phyloP scores from a whole-genome alignment of 2,329 filamentous ascomycete genomes.

The Myriangium duriaei region DNA sequence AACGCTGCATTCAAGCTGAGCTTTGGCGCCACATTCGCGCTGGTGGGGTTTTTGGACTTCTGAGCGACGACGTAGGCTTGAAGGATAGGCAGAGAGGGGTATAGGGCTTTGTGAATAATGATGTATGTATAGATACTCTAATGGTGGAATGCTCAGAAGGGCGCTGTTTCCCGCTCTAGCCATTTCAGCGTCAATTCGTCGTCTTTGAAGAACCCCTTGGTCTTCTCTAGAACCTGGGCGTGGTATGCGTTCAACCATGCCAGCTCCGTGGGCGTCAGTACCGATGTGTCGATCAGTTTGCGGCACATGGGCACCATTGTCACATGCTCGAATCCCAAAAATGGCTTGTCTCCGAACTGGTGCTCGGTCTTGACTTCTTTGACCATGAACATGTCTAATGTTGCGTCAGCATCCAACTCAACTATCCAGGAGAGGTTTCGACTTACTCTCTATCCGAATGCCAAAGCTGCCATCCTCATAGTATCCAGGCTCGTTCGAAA shows the following conservation, averaged over 20 bases:
- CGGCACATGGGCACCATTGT: slow-evolving; percentile 93
- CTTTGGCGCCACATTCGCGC: slow-evolving; percentile 60
- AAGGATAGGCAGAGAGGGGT: too few species aligned
- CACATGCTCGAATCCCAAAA: slow-evolving; percentile 89
- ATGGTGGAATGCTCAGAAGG: slow-evolving; percentile 32
- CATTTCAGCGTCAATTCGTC: slow-evolving; percentile 63
- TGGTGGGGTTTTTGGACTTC: slow-evolving; percentile 53
- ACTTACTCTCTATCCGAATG: slow-evolving; percentile 75
- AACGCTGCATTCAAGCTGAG: slow-evolving; percentile 54
- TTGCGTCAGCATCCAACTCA: slow-evolving; percentile 4
- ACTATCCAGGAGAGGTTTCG: not conserved
- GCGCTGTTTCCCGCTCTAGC: slow-evolving; percentile 76
- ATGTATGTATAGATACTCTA: slow-evolving; percentile 8
- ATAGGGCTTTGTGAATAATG: too few species aligned
- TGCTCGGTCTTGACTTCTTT: slow-evolving; percentile 76
- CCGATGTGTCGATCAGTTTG: slow-evolving; percentile 64
- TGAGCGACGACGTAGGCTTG: slow-evolving; percentile 21
- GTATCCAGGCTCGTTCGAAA: slow-evolving; percentile 90
- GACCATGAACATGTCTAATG: slow-evolving; percentile 67
- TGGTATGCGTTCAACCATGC: slow-evolving; percentile 83
- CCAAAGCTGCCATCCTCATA: slow-evolving; percentile 94
- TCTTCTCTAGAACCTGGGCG: slow-evolving; percentile 68
- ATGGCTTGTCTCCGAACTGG: slow-evolving; percentile 86
- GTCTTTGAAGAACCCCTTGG: slow-evolving; percentile 58
- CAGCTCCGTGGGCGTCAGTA: slow-evolving; percentile 65